Base-by-base conservation (phyloP, 2,329 filamentous ascomycete species). In the Talaromyces atroroseus region DNA sequence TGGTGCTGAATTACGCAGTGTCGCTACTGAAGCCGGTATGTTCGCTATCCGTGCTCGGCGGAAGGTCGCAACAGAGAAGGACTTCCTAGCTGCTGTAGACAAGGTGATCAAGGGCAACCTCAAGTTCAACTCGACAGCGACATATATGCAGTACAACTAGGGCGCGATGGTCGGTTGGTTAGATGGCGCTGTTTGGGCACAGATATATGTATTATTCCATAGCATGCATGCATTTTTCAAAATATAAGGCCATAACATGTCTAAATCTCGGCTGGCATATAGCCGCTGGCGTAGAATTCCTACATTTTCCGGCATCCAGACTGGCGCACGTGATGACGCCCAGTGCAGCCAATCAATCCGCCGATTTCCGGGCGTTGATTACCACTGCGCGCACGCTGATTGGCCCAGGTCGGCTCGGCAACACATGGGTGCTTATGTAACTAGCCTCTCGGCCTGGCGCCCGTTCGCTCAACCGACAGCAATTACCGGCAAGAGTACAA, bases 91-190 rank as follows among this genome's bases (percentile, higher is more conserved):
- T 57, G 92, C 94, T 2, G 94, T 99, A 60, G 94, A 99, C 81
- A 99, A 99, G 85, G 94, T 99, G 62, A 97, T 97, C 80, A 96
- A 96, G 83, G 92, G 89, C 66, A 96, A 97, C 76, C 80, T 96
- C 73, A 99, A 99, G 84, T 99, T 99, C 82, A 97, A 96, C 84
- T 95, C 89, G 58, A 99, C 94, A 58, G 92, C 94, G 50, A 91
- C 89, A 61, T 99, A 99, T 79, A 94, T 94, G 83, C 94, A 97
- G 78, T 99, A 99, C 82, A 99, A 99, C 77, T 97, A 95, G 51
- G 65, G 50, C 59, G 57, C 58, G 12, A 18, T 62, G 59, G 60
- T 64, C 61, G 52, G 54, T 61, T 52, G 42, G 57, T 60, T 66
- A 58, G 55, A 61, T 23, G 49, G 68, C 62, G 63, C 40, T 66